Evolutionary conservation across 768 basidiomycete genomes (phyloP).

Genomic region (Mycena belliarum): DNA sequence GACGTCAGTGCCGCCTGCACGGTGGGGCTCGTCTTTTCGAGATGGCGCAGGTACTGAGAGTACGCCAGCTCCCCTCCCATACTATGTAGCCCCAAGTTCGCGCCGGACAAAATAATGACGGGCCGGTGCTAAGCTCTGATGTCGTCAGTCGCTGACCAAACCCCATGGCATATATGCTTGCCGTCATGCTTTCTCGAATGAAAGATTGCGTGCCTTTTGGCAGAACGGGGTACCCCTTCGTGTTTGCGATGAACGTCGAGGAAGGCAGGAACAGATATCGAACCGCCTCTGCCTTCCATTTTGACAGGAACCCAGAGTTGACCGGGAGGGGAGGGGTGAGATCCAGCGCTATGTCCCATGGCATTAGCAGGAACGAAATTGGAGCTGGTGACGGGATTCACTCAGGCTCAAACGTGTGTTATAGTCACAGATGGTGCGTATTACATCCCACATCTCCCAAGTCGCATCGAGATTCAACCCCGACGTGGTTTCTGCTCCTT

Average conservation of each 20-base stretch:
- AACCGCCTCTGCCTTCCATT: constrained; percentile 96
- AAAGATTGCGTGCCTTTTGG: constrained; percentile 92
- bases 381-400: constrained; percentile 35
- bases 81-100: constrained; percentile 61
- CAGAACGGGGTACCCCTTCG: constrained; percentile 95
- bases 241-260: constrained; percentile 90
- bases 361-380: constrained; percentile 4
- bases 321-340: constrained; percentile 86
- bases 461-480: constrained; percentile 69
- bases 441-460: constrained; percentile 99
- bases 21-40: constrained; percentile 75
- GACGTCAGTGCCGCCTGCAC: constrained; percentile 62
- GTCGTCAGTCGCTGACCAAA: constrained; percentile 22
- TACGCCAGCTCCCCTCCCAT: constrained; percentile 87
- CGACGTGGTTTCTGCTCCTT: constrained; percentile 43
- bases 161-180: constrained; percentile 35
- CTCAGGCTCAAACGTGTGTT: constrained; percentile 71
- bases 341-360: constrained; percentile 81
- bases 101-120: constrained; percentile 78
- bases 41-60: constrained; percentile 81
- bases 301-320: constrained; percentile 68
- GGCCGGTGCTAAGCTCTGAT: constrained; percentile 69
- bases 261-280: constrained; percentile 86
- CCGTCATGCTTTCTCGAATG: constrained; percentile 87
- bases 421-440: constrained; percentile 88